Evolutionary conservation across 352 stramenopile genomes (phyloP), one percentile per base, ranked within the genome.

Genomic region (Pythium insidiosum): DNA sequence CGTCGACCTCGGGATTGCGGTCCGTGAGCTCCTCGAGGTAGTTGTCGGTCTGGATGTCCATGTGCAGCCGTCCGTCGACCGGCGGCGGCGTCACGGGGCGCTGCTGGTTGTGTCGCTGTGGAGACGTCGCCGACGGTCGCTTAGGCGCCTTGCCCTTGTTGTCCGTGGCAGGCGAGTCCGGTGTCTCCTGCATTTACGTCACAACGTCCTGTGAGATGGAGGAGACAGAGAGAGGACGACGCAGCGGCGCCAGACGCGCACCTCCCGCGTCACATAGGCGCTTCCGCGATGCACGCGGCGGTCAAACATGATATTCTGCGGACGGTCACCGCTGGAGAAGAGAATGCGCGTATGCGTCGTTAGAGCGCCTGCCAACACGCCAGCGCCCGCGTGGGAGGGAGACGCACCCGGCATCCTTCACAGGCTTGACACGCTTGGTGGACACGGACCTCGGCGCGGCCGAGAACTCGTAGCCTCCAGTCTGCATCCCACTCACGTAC

Each of bases 261-360:
- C 66, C 43, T 83, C 73, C 37, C 72, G 63, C 23, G 67, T 68
- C 24, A 90, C 78, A 59, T 96, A 97, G 16, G 90, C 96, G 44
- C 91, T 98, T 7, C 92, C 89, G n/a, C 92, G 82, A 29, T 97
- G 81, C 29, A 98, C 76, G n/a, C 92, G 75, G 34, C 76, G 73
- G 58, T 98, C 88, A 40, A 79, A 97, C 91, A 97, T 97, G 51
- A 97, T 92, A 52, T 97, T 97, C 43, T 93, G 78, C 11, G 64
- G 13, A 33, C 71, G 57, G 11, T 85, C 74, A 22, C 66, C 74
- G 51, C 26, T 22, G 6, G 4, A 16, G 38, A 30, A 31, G 30
- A 25, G 3, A 30, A 1, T 12, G 4, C 22, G 18, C 13, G 4
- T 11, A 16, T 42, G 13, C 1, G 7, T n/a, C n/a, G n/a, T n/a